A percentile compares a stretch with the other conserved stretches of the same genome.
Conservation (phyloP, 352 stramenopile species). For the Phytophthora vignae region DNA sequence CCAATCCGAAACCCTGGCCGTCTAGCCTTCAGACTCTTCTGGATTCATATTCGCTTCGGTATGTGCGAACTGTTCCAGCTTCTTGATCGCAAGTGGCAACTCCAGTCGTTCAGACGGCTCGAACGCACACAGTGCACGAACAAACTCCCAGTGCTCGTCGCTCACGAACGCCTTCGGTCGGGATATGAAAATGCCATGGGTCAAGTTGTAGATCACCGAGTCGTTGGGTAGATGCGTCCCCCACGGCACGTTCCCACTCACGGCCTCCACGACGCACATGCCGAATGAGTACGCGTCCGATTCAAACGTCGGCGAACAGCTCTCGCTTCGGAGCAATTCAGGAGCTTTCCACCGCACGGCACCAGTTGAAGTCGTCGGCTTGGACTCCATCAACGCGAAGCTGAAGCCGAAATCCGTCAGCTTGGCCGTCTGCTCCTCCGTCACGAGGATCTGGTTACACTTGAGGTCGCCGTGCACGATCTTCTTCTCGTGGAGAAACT, state of each 20-base stretch:
- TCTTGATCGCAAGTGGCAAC: too few relatives aligned
- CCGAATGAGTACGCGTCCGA: neutral
- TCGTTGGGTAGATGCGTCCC: neutral
- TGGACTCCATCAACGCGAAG: constrained; percentile 14
- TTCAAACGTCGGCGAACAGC: constrained; percentile 1
- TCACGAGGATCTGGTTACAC: constrained; percentile 33
- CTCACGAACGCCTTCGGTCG: neutral
- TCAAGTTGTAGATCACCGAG: neutral
- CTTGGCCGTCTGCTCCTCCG: constrained; percentile 14
- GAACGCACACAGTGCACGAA: neutral
- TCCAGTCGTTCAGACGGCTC: neutral
- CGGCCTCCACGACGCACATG: neutral
- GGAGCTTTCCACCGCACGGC: constrained; percentile 18
- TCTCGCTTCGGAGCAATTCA: neutral
- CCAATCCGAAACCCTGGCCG: too few relatives aligned
- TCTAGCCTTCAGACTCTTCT: too few relatives aligned
- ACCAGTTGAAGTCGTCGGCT: neutral
- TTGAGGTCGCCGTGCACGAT: constrained; percentile 34
- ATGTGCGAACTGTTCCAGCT: too few relatives aligned
- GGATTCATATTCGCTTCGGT: too few relatives aligned
- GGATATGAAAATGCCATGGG: neutral
- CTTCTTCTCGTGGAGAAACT: constrained; percentile 22
- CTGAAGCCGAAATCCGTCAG: constrained; percentile 36
- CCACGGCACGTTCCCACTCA: neutral
- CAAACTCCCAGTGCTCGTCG: neutral